phyloP scores from a whole-genome alignment of 179 eudicot species.

The Beta lomatogona region DNA sequence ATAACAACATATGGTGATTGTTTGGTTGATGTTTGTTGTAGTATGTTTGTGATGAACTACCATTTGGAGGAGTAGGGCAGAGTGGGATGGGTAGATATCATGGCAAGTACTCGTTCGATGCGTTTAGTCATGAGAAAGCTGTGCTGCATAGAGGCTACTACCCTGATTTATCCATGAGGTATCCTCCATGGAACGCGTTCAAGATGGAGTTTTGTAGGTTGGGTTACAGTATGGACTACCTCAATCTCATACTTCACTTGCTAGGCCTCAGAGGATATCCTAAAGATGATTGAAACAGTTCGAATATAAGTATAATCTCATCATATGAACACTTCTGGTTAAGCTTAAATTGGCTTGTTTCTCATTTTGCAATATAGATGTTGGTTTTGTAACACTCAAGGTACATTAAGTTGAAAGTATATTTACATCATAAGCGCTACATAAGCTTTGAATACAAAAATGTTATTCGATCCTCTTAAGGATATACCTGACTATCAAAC shows the following conservation, averaged over 20 bases:
- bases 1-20: not conserved
- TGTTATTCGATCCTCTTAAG: no score
- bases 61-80: slow-evolving; percentile 92
- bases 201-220: slow-evolving; percentile 66
- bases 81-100: slow-evolving; percentile 91
- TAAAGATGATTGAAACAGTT: not conserved
- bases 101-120: slow-evolving; percentile 87
- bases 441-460: no score
- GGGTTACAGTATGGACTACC: slow-evolving; percentile 56
- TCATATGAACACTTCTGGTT: not conserved
- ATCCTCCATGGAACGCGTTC: slow-evolving; percentile 91
- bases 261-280: slow-evolving; percentile 47
- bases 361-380: not conserved
- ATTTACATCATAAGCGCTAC: no score
- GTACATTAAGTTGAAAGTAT: no score
- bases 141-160: slow-evolving; percentile 64
- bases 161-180: slow-evolving; percentile 63
- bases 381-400: no score
- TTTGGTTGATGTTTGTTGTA: slow-evolving; percentile 32
- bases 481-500: no score
- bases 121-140: slow-evolving; percentile 89
- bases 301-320: not conserved
- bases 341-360: not conserved
- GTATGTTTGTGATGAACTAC: slow-evolving; percentile 72
- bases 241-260: slow-evolving; percentile 55